These are phyloP conservation scores for Mangifera indica DNA, from an alignment of 345 rosid genomes.

Conservation along the genomic window DNA sequence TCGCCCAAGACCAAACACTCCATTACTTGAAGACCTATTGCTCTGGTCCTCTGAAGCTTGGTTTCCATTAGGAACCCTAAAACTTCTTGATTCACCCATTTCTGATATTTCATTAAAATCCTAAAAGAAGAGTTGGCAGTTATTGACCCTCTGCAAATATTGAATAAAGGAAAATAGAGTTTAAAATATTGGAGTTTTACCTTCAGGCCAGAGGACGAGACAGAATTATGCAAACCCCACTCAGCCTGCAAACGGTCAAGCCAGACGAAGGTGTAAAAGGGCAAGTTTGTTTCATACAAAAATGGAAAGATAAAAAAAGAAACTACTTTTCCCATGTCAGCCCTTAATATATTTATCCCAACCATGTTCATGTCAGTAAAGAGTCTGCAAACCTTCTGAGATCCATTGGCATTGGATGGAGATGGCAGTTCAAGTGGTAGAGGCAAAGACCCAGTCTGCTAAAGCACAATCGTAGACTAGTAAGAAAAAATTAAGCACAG, in stretches of 20 bases:
- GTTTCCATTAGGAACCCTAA: conserved; percentile 26
- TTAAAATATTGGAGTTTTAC: conserved; percentile 20
- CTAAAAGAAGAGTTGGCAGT: conserved; percentile 35
- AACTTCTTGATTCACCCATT: conserved; percentile 29
- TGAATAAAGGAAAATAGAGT: not conserved
- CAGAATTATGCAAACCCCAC: conserved; percentile 26
- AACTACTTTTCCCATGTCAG: not conserved
- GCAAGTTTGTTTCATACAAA: conserved; percentile 1
- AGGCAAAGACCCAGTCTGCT: conserved; percentile 53
- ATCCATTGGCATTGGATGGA: conserved; percentile 39
- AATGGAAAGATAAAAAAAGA: not conserved
- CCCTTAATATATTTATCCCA: not conserved
- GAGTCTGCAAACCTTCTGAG: conserved; percentile 47
- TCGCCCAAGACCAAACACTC: conserved; percentile 21
- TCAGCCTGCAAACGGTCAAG: conserved; percentile 32
- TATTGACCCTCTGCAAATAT: not conserved
- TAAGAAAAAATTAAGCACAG: conserved; percentile 7
- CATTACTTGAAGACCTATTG: conserved; percentile 25
- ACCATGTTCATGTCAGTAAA: not conserved
- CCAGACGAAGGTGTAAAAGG: not conserved
- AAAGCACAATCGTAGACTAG: conserved; percentile 17
- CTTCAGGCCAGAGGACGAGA: conserved; percentile 42
- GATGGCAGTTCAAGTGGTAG: conserved; percentile 39
- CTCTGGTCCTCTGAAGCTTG: conserved; percentile 22
- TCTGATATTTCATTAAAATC: conserved; percentile 33